phyloP scores from a whole-genome alignment of 2,329 filamentous ascomycete genomes.

The Xylariaceae sp. region DNA sequence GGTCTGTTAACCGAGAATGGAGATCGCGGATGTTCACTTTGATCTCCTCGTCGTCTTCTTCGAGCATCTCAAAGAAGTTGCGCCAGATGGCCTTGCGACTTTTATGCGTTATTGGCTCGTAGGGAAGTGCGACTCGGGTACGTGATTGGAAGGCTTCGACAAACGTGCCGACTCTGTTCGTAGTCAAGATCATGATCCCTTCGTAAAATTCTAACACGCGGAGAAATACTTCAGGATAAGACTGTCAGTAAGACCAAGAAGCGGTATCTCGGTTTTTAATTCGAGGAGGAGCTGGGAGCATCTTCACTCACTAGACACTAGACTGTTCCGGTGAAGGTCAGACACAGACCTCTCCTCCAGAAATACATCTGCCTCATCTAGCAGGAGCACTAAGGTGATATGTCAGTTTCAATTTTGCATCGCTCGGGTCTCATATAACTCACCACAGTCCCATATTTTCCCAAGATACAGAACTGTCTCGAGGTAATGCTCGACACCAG shows the following conservation, averaged over 20 bases:
- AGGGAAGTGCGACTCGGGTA: neutral
- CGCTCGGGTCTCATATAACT: neutral
- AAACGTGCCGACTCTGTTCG: neutral
- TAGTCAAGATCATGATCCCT: slow-evolving; percentile 26
- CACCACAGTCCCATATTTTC: slow-evolving; percentile 17
- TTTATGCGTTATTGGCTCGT: neutral
- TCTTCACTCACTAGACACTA: too few relatives aligned
- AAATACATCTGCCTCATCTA: slow-evolving; percentile 15
- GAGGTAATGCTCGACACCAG: slow-evolving; percentile 17
- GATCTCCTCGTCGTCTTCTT: too few relatives aligned
- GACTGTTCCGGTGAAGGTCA: slow-evolving; percentile 16
- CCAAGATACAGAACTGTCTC: slow-evolving; percentile 14
- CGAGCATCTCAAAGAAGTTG: neutral
- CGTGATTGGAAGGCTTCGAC: neutral
- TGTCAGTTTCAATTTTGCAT: neutral
- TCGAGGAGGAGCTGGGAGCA: too few relatives aligned
- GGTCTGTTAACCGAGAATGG: too few relatives aligned
- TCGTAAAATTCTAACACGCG: slow-evolving; percentile 36
- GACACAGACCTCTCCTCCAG: slow-evolving; percentile 14
- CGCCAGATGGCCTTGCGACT: neutral
- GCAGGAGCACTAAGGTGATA: slow-evolving; percentile 10
- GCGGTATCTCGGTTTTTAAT: too few relatives aligned
- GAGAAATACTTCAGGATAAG: too few relatives aligned
- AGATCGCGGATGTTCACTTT: too few relatives aligned
- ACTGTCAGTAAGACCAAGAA: too few relatives aligned